Conservation (phyloP, 352 stramenopile species). For the Globisporangium mamillatum region DNA sequence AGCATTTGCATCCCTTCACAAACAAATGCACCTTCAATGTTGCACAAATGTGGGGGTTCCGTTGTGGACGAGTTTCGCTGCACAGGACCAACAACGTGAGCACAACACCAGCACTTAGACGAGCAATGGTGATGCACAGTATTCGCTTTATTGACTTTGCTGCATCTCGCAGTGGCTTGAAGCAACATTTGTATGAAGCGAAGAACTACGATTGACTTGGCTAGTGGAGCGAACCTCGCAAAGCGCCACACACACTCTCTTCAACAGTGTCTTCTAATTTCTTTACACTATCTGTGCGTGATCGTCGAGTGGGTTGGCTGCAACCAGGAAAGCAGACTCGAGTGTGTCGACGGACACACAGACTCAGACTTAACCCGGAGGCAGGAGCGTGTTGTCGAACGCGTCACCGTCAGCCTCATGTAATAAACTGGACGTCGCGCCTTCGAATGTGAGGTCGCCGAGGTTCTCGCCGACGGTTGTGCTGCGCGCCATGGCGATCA, state of each 20-base stretch:
- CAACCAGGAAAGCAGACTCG: background rate
- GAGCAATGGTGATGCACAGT: background rate
- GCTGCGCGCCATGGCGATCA: conserved; percentile 82
- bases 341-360: background rate
- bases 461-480: conserved; percentile 63
- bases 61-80: background rate
- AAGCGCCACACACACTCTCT: background rate
- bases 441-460: conserved; percentile 67
- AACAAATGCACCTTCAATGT: background rate
- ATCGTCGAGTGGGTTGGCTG: background rate
- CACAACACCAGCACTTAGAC: background rate
- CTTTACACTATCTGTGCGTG: background rate
- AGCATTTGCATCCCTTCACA: background rate
- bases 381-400: conserved; percentile 65
- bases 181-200: background rate
- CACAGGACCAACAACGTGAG: background rate
- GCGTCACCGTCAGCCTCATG: conserved; percentile 59
- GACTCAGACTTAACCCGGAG: conserved; percentile 46
- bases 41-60: too few relatives aligned
- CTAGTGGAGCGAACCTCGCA: background rate
- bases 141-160: background rate
- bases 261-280: conserved; percentile 1
- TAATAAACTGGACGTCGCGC: conserved; percentile 69
- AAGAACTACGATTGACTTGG: background rate
- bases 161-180: background rate